Evolutionary conservation across 768 basidiomycete species (phyloP), one percentile per base, ranked within the genome.

Genomic region (Lentinula raphanica): DNA sequence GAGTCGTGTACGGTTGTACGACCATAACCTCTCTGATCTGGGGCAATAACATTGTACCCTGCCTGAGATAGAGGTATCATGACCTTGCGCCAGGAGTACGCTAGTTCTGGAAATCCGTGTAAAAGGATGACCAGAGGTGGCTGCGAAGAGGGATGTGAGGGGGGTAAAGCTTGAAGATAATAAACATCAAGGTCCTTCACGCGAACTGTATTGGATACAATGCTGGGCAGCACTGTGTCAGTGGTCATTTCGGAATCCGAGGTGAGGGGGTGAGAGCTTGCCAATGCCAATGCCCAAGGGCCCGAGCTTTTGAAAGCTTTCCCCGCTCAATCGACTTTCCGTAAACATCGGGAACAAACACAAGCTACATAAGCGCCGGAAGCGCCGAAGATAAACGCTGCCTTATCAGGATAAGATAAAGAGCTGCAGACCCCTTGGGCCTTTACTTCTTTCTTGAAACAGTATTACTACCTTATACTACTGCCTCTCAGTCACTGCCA

Each of bases 101-200:
- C 79, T 5, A 87, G 73, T 63, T 87, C 85, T 9, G 85, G 85
- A 65, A 87, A 87, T 40, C 85, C 86, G 60, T 87, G 85, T 1
- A 87, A 66, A 23, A 88, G 79, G 29, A 87, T 55, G 46, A 86
- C 63, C 13, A 87, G 73, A 1, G 79, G 82, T 4, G 71, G 68
- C 9, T 40, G 53, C 36, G 29, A 21, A 69, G 65, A 36, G 62
- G 46, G 42, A 59, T 57, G 48, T 32, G 2, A 27, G 50, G 54
- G 35, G 32, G 62, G 60, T 21, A 76, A 74, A 32, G 79, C 80
- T 61, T 85, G 82, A 27, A 86, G 72, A 35, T 81, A 67, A 59
- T 85, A 80, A 45, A 80, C 69, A 36, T 79, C 72, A 3, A 84
- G 77, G 62, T 81, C 82, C 23, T 73, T 72, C 32, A 85, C 71